phyloP scores from a whole-genome alignment of 2,329 filamentous ascomycete genomes.

The Davidsoniella virescens region DNA sequence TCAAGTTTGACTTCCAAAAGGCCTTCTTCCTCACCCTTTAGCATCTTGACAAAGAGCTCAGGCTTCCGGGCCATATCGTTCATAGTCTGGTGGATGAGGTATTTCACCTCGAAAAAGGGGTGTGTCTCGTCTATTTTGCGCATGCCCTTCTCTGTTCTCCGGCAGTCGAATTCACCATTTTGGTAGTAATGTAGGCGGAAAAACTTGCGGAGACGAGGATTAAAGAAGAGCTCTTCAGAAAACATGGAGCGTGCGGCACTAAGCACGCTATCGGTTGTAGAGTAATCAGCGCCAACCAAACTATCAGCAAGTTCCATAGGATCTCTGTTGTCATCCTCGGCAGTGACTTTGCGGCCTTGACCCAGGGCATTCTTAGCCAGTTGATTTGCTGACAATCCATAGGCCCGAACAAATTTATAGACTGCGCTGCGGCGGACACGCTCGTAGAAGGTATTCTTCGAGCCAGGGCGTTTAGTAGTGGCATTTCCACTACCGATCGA shows the following conservation, averaged over 20 bases:
- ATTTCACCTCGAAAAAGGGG: constrained; percentile 96
- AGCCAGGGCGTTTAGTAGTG: constrained; percentile 64
- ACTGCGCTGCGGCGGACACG: constrained; percentile 66
- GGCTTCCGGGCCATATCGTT: constrained; percentile 65
- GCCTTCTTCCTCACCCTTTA: constrained; percentile 89
- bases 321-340: constrained; percentile 65
- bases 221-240: constrained; percentile 75
- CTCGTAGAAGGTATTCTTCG: constrained; percentile 66
- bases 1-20: constrained; percentile 71
- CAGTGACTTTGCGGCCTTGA: constrained; percentile 60
- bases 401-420: constrained; percentile 70
- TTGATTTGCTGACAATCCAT: constrained; percentile 77
- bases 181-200: constrained; percentile 73
- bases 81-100: constrained; percentile 78
- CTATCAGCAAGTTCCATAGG: constrained; percentile 80
- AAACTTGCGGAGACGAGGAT: constrained; percentile 75
- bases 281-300: constrained; percentile 55
- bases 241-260: constrained; percentile 73
- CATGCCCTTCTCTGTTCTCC: constrained; percentile 82
- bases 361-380: constrained; percentile 75
- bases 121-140: constrained; percentile 89
- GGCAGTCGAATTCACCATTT: constrained; percentile 70
- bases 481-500: constrained; percentile 46
- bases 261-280: constrained; percentile 59
- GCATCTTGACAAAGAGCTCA: constrained; percentile 89